Base-by-base conservation (phyloP, 495 filamentous ascomycete species). In the Hypoxylon trugodes region DNA sequence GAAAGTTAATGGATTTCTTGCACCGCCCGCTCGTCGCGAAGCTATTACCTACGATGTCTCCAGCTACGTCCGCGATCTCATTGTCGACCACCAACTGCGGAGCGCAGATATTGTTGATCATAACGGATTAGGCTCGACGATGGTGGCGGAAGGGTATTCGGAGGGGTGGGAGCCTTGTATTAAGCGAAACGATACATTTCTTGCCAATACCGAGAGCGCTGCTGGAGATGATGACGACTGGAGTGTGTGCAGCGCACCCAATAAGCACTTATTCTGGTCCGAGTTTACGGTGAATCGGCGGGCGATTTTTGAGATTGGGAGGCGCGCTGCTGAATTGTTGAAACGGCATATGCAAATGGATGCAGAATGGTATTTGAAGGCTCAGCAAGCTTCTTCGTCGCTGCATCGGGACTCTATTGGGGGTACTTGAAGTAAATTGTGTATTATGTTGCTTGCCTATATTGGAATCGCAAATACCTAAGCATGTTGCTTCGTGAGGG, bases 191-290 rank as follows among this genome's bases (percentile, higher is more conserved):
- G 13, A 33, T 37, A 18, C 16, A 1, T 22, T 38, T 1, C 16
- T 9, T 3, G 40, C 36, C 3, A 15, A 19, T 0, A 38, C 25
- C 1, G 32, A 47, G 6, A 49, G 12, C 2, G 7, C 30, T 3
- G 32, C 26, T 6, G 33, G 32, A n/a, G 37, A 36, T 9, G 36
- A 26, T 8, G 15, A 22, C 1, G 30, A 7, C 12, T 33, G 21
- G 25, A 48, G 15, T 4, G 67, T 66, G 24, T 77, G 76, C 41
- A 41, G 65, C 15, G 24, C 52, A 6, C 71, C 71, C 2, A 61
- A 73, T 16, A 57, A 72, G 9, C 66, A 73, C 30, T 57, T 79
- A 2, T 79, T 77, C 50, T 73, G 67, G 42, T 76, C 70, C 2
- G 65, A 65, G 2, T 77, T 77, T 30, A 74, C 68, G 7, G 53